Conservation (phyloP, 225 moss, liverwort and hornwort species). For the Thuidium tamariscinum region DNA sequence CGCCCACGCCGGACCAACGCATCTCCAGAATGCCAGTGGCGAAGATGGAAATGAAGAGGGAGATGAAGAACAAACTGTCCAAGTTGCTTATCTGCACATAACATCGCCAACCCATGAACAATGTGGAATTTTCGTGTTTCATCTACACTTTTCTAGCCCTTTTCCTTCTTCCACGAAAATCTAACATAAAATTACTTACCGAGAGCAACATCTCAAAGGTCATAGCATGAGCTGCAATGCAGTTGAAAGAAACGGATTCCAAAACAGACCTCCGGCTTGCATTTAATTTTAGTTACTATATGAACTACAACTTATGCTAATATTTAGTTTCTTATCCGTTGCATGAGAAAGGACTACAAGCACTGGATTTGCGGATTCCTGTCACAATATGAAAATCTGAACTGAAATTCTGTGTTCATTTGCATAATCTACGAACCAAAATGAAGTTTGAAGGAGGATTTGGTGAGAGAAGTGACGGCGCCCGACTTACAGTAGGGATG, state of each 20-base stretch:
- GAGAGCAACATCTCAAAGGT: not conserved
- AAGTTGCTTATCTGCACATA: conserved; percentile 71
- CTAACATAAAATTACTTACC: not conserved
- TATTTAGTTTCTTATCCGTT: not conserved
- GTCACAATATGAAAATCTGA: not conserved
- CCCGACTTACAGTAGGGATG: conserved; percentile 68
- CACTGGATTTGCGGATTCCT: not conserved
- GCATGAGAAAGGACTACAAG: too few species aligned
- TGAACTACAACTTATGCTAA: not conserved
- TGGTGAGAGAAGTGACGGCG: not conserved
- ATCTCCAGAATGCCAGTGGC: conserved; percentile 84
- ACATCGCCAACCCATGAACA: not conserved
- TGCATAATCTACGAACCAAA: too few species aligned
- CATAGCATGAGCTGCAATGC: not conserved
- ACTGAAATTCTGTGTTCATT: not conserved
- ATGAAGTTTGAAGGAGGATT: not conserved
- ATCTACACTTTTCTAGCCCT: too few species aligned
- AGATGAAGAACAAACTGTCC: conserved; percentile 76
- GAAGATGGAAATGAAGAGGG: conserved; percentile 83
- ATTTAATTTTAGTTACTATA: not conserved
- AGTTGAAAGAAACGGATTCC: not conserved
- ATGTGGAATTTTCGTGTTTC: not conserved
- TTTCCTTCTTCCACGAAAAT: not conserved
- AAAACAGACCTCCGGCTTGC: not conserved
- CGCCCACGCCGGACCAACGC: conserved; percentile 89